Percentiles rank a stretch among this genome's conserved stretches.
Conservation (phyloP, 83 land plant genomes). For the Larix sibirica region DNA sequence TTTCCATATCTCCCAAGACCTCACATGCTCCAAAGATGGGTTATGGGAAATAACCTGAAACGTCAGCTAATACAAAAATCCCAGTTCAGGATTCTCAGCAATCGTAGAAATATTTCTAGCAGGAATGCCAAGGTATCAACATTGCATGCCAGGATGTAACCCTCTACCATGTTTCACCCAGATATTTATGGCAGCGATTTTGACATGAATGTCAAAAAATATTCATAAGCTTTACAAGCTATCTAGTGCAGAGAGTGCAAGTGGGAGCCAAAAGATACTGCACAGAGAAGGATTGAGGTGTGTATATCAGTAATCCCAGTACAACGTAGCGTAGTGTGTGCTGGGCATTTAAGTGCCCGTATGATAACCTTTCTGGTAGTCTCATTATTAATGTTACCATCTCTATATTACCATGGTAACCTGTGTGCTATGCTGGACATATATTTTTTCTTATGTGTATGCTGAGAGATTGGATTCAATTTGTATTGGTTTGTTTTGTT, state of each 20-base stretch:
- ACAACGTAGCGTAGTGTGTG: background rate
- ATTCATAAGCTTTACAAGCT: slow-evolving; percentile 21
- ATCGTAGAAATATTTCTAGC: slow-evolving; percentile 19
- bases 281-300: slow-evolving; percentile 37
- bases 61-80: no score
- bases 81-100: background rate
- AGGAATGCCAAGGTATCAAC: slow-evolving; percentile 35
- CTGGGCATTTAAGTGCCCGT: background rate
- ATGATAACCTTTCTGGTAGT: background rate
- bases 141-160: slow-evolving; percentile 39
- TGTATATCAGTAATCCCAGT: background rate
- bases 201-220: slow-evolving; percentile 26
- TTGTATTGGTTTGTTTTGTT: background rate
- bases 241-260: slow-evolving; percentile 18
- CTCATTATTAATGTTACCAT: background rate
- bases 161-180: slow-evolving; percentile 43
- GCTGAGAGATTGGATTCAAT: background rate
- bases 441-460: background rate
- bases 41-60: no score
- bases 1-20: no score
- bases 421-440: background rate
- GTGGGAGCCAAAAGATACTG: slow-evolving; percentile 33
- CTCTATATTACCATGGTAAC: background rate
- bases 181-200: slow-evolving; percentile 36
- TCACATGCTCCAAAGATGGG: no score